These are phyloP conservation scores for Phoma sp. DNA, from an alignment of 2,329 filamentous ascomycete genomes.

Conservation along the genomic window DNA sequence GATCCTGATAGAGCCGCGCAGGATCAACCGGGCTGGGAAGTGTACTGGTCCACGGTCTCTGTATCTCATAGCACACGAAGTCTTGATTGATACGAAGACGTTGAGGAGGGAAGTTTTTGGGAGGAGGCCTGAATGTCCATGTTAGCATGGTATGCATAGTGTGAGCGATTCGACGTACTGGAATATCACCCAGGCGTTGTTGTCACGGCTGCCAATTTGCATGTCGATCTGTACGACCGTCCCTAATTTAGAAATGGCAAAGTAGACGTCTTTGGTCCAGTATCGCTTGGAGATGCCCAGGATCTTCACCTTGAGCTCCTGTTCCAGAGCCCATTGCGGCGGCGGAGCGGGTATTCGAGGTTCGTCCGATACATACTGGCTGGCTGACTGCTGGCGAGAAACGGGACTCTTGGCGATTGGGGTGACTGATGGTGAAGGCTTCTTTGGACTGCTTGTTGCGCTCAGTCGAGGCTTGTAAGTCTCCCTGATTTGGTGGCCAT, in stretches of 20 bases:
- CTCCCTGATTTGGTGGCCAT: constrained; percentile 24
- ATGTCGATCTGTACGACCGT: constrained; percentile 41
- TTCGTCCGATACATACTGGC: constrained; percentile 1
- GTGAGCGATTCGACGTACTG: constrained; percentile 20
- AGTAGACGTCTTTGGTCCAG: constrained; percentile 32
- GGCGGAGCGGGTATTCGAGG: constrained; percentile 3
- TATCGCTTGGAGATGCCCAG: constrained; percentile 21
- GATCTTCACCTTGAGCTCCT: constrained; percentile 34
- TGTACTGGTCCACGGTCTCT: neutral
- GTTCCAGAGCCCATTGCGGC: constrained; percentile 24
- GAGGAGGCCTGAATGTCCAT: constrained; percentile 21
- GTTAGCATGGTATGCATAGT: neutral
- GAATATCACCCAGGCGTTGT: constrained; percentile 32
- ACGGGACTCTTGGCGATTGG: neutral
- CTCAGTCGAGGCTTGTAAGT: constrained; percentile 17
- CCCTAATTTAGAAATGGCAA: constrained; percentile 32
- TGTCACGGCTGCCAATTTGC: constrained; percentile 6
- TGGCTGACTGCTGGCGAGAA: neutral
- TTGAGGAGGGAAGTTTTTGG: constrained; percentile 11
- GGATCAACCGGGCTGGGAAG: constrained; percentile 34
- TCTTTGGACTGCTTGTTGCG: neutral
- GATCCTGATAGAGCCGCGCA: constrained; percentile 31
- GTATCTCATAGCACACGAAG: constrained; percentile 15
- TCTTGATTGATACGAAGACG: constrained; percentile 12
- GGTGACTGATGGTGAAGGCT: neutral